These are phyloP conservation scores for Lactarius quietus DNA, from an alignment of 768 basidiomycete species.

Conservation along the genomic window DNA sequence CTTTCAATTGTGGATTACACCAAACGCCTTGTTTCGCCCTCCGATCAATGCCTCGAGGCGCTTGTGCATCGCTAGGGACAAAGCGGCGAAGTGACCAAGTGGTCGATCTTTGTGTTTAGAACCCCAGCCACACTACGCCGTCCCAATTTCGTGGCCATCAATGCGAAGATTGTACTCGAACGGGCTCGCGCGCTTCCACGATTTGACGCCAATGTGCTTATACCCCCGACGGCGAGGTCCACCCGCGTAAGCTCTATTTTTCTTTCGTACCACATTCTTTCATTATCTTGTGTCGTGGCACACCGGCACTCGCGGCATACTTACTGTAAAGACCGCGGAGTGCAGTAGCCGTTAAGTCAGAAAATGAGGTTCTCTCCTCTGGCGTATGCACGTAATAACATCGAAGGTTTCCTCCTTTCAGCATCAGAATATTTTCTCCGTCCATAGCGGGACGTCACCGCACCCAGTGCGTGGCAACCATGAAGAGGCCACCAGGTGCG, in stretches of 20 bases:
- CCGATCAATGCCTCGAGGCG: conserved; percentile 23
- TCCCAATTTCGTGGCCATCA: neutral
- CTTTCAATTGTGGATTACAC: conserved; percentile 17
- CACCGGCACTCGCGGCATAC: neutral
- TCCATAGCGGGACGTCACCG: neutral
- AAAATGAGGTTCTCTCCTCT: neutral
- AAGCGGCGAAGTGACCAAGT: conserved; percentile 15
- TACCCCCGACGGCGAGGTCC: neutral
- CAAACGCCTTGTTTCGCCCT: conserved; percentile 3
- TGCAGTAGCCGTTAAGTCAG: neutral
- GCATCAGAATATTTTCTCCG: neutral
- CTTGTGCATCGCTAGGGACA: conserved; percentile 15
- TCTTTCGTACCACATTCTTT: neutral
- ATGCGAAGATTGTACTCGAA: neutral
- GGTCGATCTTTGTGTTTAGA: conserved; percentile 13
- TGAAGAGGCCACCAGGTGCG: neutral
- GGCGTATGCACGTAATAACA: neutral
- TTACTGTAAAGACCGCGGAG: neutral
- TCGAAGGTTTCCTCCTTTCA: neutral
- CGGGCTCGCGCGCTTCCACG: neutral
- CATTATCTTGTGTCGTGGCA: neutral
- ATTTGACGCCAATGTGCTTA: neutral
- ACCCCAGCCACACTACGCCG: neutral
- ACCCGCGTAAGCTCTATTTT: neutral
- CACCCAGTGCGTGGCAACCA: neutral